Conservation (phyloP, 768 basidiomycete species). For the Tremella mesenterica region DNA sequence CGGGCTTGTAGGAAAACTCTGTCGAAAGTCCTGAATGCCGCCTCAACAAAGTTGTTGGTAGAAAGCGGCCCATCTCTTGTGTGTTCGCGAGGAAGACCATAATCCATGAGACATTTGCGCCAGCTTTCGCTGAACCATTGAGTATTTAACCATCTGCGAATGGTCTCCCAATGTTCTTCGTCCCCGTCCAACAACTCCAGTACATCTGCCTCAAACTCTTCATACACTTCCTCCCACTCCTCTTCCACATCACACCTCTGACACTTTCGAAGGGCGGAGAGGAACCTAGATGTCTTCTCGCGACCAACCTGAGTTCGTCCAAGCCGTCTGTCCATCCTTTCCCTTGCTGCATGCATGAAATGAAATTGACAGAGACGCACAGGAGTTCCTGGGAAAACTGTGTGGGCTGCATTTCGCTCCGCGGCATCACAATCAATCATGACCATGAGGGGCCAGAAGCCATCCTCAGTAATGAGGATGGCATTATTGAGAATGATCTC, state of each 20-base stretch:
- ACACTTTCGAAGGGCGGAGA: not conserved
- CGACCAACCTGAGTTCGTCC: not conserved
- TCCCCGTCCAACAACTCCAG: not conserved
- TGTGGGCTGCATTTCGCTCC: slow-evolving; percentile 1
- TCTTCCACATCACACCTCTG: slow-evolving; percentile 1
- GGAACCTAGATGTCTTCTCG: not conserved
- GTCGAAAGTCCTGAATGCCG: slow-evolving; percentile 3
- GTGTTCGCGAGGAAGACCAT: not conserved
- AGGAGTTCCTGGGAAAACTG: not conserved
- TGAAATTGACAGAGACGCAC: slow-evolving; percentile 9
- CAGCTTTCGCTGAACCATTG: slow-evolving; percentile 5
- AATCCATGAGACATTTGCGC: slow-evolving; percentile 1
- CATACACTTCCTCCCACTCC: slow-evolving; percentile 1
- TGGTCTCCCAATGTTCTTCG: not conserved
- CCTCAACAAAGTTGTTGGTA: slow-evolving; percentile 6
- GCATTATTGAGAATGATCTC: not conserved
- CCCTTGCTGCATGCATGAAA: slow-evolving; percentile 4
- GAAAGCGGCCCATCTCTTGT: slow-evolving; percentile 8
- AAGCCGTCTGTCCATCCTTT: too few species aligned
- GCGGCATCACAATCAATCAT: slow-evolving; percentile 10
- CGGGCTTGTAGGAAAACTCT: slow-evolving; percentile 3
- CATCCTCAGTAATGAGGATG: not conserved
- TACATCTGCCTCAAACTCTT: not conserved
- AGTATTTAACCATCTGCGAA: not conserved
- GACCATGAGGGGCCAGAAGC: not conserved